Evolutionary conservation across 257 asterid genomes (phyloP), one percentile per base, ranked within the genome.

Genomic region (Marsdenia floribunda): DNA sequence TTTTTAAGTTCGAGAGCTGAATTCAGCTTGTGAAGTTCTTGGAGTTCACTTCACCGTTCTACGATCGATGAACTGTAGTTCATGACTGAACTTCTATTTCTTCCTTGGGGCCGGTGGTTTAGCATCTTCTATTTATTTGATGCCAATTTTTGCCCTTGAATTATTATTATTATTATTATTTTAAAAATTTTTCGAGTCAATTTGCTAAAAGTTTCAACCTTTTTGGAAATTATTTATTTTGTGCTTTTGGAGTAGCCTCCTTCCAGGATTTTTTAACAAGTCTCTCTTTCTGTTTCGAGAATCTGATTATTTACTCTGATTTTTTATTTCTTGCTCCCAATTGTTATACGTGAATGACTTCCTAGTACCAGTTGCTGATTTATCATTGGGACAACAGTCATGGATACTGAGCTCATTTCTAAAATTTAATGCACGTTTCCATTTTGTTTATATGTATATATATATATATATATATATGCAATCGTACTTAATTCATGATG

Each of bases 41-140:
- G 65, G 49, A 68, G 78, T 77, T 81, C 42, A 38, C 75, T 76
- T 63, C 46, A 3, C 47, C 53, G n/a, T 49, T 38, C 29, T 76
- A 24, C 44, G 58, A 47, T 53, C 29, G 37, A 12, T 47, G 61
- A 66, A 46, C 69, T 67, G 38, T 55, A 37, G 24, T 52, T 76
- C 69, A 65, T 19, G 35, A 16, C 15, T 29, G 14, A 6, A 19
- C 33, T 19, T 66, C 66, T 72, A 21, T 0, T 15, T 22, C 35
- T 6, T 46, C 61, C 12, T 24, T 21, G 29, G 61, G 13, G 29
- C 55, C 57, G 42, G 14, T 53, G 42, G 16, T 72, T 72, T 26
- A 15, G 47, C 46, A 66, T 29, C 70, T 72, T 76, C 4, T 24
- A 37, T 65, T 37, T 18, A n/a, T 37, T 37, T 65, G 24, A 37